Percentiles rank a stretch among this genome's conserved stretches.
phyloP scores from a whole-genome alignment of 2,329 filamentous ascomycete species.

The Cercospora nicotianae region DNA sequence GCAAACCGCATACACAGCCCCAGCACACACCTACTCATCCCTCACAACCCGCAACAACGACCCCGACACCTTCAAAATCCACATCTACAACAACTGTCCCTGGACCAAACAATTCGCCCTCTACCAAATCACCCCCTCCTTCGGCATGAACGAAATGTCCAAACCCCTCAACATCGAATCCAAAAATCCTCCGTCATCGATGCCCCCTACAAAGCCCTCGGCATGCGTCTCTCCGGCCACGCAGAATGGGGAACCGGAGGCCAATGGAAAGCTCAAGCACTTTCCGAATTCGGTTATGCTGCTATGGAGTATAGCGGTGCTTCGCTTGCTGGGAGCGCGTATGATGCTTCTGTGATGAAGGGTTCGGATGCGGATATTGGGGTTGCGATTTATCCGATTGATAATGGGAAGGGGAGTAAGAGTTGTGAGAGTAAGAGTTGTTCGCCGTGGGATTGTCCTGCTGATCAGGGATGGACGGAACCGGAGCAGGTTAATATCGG shows the following conservation, averaged over 20 bases:
- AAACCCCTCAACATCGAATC: constrained; percentile 24
- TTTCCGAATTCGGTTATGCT: constrained; percentile 37
- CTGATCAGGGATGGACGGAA: constrained; percentile 32
- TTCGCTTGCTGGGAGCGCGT: constrained; percentile 28
- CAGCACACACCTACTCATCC: neutral
- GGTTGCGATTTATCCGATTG: constrained; percentile 28
- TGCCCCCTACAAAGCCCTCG: constrained; percentile 30
- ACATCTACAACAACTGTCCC: constrained; percentile 33
- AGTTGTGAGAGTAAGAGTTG: constrained; percentile 32
- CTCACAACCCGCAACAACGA: neutral
- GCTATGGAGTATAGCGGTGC: constrained; percentile 19
- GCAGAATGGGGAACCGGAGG: constrained; percentile 31
- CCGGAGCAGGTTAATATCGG: constrained; percentile 29
- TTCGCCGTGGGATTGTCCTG: constrained; percentile 28
- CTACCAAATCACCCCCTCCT: constrained; percentile 31
- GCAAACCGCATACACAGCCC: neutral
- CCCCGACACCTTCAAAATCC: constrained; percentile 31
- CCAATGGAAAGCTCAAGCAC: constrained; percentile 33
- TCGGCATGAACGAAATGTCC: constrained; percentile 30
- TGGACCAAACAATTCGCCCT: constrained; percentile 32
- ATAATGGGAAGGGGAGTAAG: constrained; percentile 26
- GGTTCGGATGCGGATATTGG: constrained; percentile 32
- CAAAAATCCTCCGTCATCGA: constrained; percentile 21
- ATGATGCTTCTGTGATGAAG: constrained; percentile 33
- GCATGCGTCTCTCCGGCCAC: constrained; percentile 34